Evolutionary conservation across 1,139 yeast genomes (phyloP), one percentile per base, ranked within the genome.

Genomic region (Taphrina pruni): DNA sequence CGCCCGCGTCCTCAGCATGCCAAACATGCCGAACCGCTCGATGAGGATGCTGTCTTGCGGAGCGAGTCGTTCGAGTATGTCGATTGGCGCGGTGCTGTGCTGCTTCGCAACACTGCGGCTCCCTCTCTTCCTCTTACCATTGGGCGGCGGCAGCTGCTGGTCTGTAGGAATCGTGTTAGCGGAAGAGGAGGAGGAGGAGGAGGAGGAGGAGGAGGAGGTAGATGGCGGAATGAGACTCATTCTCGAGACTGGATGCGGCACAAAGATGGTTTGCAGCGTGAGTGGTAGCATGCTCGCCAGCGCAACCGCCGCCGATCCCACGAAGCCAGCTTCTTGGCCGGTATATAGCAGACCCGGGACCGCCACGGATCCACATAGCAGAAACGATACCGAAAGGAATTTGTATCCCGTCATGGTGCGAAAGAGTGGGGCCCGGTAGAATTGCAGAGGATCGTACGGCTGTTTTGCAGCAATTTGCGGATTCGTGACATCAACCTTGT

Each of bases 341-440:
- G 52, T 46, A 20, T 20, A 32, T 3, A 57, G 39, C 39, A 64
- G 46, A 3, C 60, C 67, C 4, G 67, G 67, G 12, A 46, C 60
- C 21, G 67, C 67, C 20, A 64, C 35, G 20, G 61, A 36, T 48
- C 67, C 67, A 21, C 67, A 64, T 20, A 48, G 61, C 41, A 64
- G 43, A 17, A 64, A 36, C 8, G 67, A 39, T 17, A 58, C 67
- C 5, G 67, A 54, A 14, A 64, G 48, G 26, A 64, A 39, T 43
- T 64, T 64, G 39, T 54, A 55, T 46, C 67, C 67, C 26, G 61
- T 32, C 39, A 64, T 56, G 39, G 67, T 64, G 2, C 61, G 60
- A 12, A 64, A 45, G 11, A 45, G 45, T 17, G 67, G 67, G n/a
- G 61, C 21, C 12, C 61, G 50, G 61, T 64, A 64, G 67, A 64